These are phyloP conservation scores for Alternaria hordeiaustralica DNA, from an alignment of 2,329 filamentous ascomycete genomes.

Conservation along the genomic window DNA sequence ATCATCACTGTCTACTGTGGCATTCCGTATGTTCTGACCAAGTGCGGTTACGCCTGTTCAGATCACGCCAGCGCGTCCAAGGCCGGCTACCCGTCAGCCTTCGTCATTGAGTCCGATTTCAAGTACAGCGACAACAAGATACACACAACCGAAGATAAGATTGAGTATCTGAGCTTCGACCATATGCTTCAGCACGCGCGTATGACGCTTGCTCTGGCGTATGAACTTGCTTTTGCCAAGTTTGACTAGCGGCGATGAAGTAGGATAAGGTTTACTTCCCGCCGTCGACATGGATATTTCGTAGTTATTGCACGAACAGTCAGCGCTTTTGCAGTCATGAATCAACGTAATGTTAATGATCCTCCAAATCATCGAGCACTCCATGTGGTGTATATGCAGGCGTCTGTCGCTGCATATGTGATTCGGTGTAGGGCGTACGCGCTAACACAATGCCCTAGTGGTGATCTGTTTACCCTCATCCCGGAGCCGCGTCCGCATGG, in stretches of 20 bases:
- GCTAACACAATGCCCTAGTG: neutral
- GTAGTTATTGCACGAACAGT: neutral
- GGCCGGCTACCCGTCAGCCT: conserved; percentile 75
- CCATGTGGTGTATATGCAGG: neutral
- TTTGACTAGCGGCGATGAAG: conserved; percentile 55
- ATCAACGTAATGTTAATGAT: neutral
- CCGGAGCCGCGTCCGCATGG: neutral
- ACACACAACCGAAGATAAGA: conserved; percentile 72
- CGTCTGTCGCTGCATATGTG: neutral
- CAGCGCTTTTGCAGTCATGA: neutral
- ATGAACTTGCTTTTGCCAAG: conserved; percentile 81
- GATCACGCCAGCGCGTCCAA: conserved; percentile 77
- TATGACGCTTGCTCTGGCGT: conserved; percentile 81
- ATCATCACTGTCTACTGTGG: conserved; percentile 86
- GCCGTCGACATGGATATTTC: neutral
- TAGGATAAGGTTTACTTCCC: neutral
- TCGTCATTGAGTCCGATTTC: conserved; percentile 78
- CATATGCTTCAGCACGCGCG: conserved; percentile 92
- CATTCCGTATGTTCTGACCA: conserved; percentile 85
- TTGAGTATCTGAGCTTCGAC: conserved; percentile 78
- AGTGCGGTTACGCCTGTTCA: conserved; percentile 86
- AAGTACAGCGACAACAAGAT: conserved; percentile 70
- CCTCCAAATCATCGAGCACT: neutral
- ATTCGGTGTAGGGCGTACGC: neutral
- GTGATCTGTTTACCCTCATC: neutral